Evolutionary conservation across 1,284 basidiomycete species (phyloP).

Genomic region (Xerocomus amazonicus): DNA sequence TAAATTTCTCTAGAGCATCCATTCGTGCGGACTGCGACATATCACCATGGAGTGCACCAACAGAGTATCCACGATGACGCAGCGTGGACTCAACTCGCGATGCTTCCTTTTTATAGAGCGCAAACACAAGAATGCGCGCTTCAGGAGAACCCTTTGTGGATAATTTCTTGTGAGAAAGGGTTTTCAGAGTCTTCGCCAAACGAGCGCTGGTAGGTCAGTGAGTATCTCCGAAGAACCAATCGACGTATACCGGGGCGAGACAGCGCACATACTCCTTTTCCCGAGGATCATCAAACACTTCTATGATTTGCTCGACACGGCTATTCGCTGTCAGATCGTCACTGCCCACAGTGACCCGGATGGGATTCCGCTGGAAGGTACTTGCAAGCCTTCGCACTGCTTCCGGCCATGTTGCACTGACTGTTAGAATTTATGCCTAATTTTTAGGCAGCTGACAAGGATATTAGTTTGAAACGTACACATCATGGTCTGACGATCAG

Average conservation of each 20-base stretch:
- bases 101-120: slow-evolving; percentile 97
- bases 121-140: slow-evolving; percentile 88
- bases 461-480: slow-evolving; percentile 47
- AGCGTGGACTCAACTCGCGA: slow-evolving; percentile 85
- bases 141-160: slow-evolving; percentile 46
- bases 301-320: slow-evolving; percentile 80
- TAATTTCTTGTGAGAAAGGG: slow-evolving; percentile 63
- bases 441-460: neutral
- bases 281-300: slow-evolving; percentile 86
- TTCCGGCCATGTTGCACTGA: slow-evolving; percentile 98
- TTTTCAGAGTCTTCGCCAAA: slow-evolving; percentile 60
- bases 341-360: slow-evolving; percentile 91
- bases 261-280: slow-evolving; percentile 74
- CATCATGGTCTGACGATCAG: slow-evolving; percentile 86
- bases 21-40: slow-evolving; percentile 86
- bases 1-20: slow-evolving; percentile 88
- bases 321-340: slow-evolving; percentile 96
- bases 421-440: slow-evolving; percentile 36
- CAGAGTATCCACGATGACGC: slow-evolving; percentile 74
- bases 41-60: slow-evolving; percentile 92
- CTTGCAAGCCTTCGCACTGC: slow-evolving; percentile 91
- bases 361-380: slow-evolving; percentile 83
- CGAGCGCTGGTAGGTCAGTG: slow-evolving; percentile 51
- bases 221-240: neutral
- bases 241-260: neutral